Percentiles rank a stretch among this genome's conserved stretches.
Conservation (phyloP, 768 basidiomycete genomes). For the Bullera alba region DNA sequence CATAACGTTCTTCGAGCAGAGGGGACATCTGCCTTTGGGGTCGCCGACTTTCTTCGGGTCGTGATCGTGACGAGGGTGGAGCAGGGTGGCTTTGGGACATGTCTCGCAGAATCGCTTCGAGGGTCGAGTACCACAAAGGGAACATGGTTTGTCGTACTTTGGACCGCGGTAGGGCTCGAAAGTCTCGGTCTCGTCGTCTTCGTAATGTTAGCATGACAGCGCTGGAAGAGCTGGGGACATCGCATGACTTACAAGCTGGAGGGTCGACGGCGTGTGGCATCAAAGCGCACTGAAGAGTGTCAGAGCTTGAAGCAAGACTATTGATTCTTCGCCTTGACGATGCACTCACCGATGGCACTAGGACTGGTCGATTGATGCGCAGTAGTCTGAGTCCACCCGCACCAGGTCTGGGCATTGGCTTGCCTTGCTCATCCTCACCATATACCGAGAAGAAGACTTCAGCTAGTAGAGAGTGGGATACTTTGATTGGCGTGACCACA, state of each 20-base stretch:
- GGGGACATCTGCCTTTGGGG: conserved; percentile 3
- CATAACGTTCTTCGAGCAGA: conserved; percentile 1
- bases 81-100: neutral
- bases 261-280: conserved; percentile 10
- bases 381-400: conserved; percentile 14
- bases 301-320: conserved; percentile 10
- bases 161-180: neutral
- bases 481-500: conserved; percentile 22
- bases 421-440: neutral
- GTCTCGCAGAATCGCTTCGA: neutral
- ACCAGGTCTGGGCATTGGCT: neutral
- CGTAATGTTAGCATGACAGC: too few relatives aligned
- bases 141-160: neutral
- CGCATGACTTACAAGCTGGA: conserved; percentile 10
- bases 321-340: too few relatives aligned
- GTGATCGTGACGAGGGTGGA: conserved; percentile 1
- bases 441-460: conserved; percentile 28
- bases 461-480: conserved; percentile 22
- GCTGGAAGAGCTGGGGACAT: too few relatives aligned
- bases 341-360: conserved; percentile 31
- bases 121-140: neutral
- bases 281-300: conserved; percentile 11
- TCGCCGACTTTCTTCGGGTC: conserved; percentile 6
- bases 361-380: conserved; percentile 17
- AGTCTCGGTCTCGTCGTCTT: neutral